A percentile compares a stretch with the other conserved stretches of the same genome.
Evolutionary conservation across 179 eudicot genomes (phyloP).

Genomic region (Actinidia chinensis): DNA sequence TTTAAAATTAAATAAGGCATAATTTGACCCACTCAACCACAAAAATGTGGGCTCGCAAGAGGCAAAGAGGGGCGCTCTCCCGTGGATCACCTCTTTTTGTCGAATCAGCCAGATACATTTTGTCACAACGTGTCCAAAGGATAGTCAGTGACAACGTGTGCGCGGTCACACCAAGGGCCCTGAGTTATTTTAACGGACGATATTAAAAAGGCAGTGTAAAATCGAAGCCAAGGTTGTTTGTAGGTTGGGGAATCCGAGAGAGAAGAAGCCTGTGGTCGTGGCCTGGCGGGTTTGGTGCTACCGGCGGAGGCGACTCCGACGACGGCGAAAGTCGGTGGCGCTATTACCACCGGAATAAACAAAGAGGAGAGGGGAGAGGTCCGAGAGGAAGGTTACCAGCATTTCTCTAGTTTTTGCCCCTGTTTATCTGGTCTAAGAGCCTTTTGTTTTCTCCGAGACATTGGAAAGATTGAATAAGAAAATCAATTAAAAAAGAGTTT

Average conservation of each 20-base stretch:
- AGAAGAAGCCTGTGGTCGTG: not conserved
- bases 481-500: not conserved
- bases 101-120: not conserved
- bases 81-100: too few species aligned
- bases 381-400: conserved; percentile 2
- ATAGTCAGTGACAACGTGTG: not conserved
- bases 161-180: not conserved
- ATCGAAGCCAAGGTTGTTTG: not conserved
- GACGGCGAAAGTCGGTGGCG: conserved; percentile 3
- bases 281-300: not conserved
- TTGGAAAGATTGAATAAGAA: not conserved
- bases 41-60: too few species aligned
- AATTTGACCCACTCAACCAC: too few species aligned
- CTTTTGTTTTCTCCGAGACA: conserved; percentile 20
- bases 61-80: too few species aligned
- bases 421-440: conserved; percentile 3
- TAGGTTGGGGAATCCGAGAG: not conserved
- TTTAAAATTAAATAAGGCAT: too few species aligned
- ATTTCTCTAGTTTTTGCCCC: conserved; percentile 16
- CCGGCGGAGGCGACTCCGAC: not conserved
- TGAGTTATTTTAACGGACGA: conserved; percentile 6
- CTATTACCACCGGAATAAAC: not conserved
- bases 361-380: not conserved
- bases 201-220: not conserved
- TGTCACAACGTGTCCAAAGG: not conserved